Evolutionary conservation across 2,329 filamentous ascomycete species (phyloP).

Genomic region (Trichoderma koningiopsis): DNA sequence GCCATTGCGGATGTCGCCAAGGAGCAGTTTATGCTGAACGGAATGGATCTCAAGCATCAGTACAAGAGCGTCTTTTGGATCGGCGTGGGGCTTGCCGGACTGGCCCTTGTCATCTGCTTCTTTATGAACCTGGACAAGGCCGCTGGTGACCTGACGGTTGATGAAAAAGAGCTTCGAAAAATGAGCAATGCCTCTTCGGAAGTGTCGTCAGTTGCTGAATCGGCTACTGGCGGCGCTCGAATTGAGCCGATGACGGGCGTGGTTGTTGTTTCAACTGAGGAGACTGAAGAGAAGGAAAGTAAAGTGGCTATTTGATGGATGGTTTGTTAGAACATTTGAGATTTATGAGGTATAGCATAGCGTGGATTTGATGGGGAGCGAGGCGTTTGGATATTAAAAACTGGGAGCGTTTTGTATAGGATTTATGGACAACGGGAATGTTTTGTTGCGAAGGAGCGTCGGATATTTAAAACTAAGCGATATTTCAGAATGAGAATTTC

Average conservation of each 20-base stretch:
- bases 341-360: not conserved
- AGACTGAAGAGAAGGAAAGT: not conserved
- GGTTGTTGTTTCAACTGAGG: constrained; percentile 4
- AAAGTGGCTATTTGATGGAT: not conserved
- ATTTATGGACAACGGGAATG: not conserved
- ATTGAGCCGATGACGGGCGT: constrained; percentile 21
- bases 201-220: constrained; percentile 6
- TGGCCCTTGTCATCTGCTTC: constrained; percentile 48
- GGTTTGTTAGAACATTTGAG: not conserved
- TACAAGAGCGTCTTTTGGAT: constrained; percentile 66
- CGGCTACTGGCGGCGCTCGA: not conserved
- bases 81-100: constrained; percentile 52
- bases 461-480: not conserved
- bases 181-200: constrained; percentile 16
- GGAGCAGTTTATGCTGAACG: constrained; percentile 44
- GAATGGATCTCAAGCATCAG: constrained; percentile 48
- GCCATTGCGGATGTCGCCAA: constrained; percentile 62
- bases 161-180: constrained; percentile 29
- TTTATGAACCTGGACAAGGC: constrained; percentile 35
- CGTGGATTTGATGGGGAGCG: not conserved
- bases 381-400: constrained; percentile 19
- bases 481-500: not conserved
- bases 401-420: not conserved
- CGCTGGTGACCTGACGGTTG: constrained; percentile 29
- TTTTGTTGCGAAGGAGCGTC: not conserved